phyloP scores from a whole-genome alignment of 495 filamentous ascomycete genomes.

The Aspergillus homomorphus region DNA sequence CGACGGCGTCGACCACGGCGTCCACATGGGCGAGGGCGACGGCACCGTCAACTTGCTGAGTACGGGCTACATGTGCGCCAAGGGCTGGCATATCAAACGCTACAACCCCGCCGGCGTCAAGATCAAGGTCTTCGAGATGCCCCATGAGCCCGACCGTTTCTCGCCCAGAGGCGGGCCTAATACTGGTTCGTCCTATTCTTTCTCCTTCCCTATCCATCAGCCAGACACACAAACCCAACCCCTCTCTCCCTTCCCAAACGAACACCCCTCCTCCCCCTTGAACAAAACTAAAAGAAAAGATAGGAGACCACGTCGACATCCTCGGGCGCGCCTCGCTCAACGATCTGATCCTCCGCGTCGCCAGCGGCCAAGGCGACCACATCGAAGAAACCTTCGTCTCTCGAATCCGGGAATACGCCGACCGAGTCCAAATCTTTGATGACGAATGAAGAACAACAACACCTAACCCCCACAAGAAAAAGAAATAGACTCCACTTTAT shows the following conservation, averaged over 20 bases:
- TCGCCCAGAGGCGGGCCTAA: constrained; percentile 90
- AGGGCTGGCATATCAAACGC: constrained; percentile 84
- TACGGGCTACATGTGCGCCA: constrained; percentile 92
- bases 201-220: background rate
- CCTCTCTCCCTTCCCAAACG: background rate
- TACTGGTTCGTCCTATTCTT: constrained; percentile 54
- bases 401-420: constrained; percentile 75
- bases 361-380: constrained; percentile 77
- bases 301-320: constrained; percentile 94
- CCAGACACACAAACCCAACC: background rate
- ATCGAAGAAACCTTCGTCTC: constrained; percentile 77
- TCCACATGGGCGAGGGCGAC: constrained; percentile 91
- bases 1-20: constrained; percentile 74
- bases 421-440: constrained; percentile 63
- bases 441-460: background rate
- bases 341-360: constrained; percentile 83
- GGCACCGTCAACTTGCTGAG: constrained; percentile 89
- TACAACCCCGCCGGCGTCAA: constrained; percentile 85
- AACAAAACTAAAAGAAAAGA: constrained; percentile 7
- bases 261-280: too few species aligned
- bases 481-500: too few species aligned
- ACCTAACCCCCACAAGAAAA: too few species aligned
- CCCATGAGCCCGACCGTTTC: constrained; percentile 90
- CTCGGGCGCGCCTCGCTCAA: constrained; percentile 84
- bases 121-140: constrained; percentile 90